phyloP scores from a whole-genome alignment of 2,329 filamentous ascomycete genomes.

The Beauveria australis region DNA sequence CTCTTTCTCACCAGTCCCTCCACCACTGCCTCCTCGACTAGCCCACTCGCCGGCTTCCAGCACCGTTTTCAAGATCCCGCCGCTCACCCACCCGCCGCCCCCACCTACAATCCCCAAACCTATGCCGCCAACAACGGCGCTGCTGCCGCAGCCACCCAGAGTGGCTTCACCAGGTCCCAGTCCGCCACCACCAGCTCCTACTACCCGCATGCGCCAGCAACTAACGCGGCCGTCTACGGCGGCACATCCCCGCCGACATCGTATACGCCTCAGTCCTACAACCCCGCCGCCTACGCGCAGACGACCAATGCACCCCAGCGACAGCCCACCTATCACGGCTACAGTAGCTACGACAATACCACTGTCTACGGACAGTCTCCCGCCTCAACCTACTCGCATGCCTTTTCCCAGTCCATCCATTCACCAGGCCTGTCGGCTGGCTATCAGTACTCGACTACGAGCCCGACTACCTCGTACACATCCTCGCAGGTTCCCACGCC shows the following conservation, averaged over 20 bases:
- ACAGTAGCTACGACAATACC: constrained; percentile 34
- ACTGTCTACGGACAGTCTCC: constrained; percentile 34
- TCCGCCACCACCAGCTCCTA: constrained; percentile 44
- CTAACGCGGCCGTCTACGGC: constrained; percentile 28
- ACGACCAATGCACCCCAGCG: constrained; percentile 39
- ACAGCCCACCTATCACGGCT: constrained; percentile 42
- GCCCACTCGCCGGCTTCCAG: constrained; percentile 43
- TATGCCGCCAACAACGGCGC: constrained; percentile 32
- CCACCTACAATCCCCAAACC: constrained; percentile 63
- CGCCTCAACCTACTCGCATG: constrained; percentile 24
- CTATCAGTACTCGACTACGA: constrained; percentile 35
- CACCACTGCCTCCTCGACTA: constrained; percentile 20
- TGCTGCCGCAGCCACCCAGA: constrained; percentile 10
- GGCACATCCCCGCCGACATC: constrained; percentile 29
- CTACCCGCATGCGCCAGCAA: constrained; percentile 31
- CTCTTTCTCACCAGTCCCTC: constrained; percentile 51
- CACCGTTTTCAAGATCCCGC: constrained; percentile 41
- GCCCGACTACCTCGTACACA: constrained; percentile 23
- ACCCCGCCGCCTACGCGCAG: constrained; percentile 49
- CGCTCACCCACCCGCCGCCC: constrained; percentile 36
- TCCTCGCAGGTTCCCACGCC: constrained; percentile 21
- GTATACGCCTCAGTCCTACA: constrained; percentile 48
- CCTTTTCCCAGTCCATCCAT: constrained; percentile 19
- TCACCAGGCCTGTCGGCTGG: constrained; percentile 25
- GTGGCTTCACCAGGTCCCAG: constrained; percentile 34